Percentiles rank a stretch among this genome's conserved stretches.
These are phyloP conservation scores for Neonectria neomacrospora DNA, from an alignment of 2,329 filamentous ascomycete genomes.

Conservation along the genomic window DNA sequence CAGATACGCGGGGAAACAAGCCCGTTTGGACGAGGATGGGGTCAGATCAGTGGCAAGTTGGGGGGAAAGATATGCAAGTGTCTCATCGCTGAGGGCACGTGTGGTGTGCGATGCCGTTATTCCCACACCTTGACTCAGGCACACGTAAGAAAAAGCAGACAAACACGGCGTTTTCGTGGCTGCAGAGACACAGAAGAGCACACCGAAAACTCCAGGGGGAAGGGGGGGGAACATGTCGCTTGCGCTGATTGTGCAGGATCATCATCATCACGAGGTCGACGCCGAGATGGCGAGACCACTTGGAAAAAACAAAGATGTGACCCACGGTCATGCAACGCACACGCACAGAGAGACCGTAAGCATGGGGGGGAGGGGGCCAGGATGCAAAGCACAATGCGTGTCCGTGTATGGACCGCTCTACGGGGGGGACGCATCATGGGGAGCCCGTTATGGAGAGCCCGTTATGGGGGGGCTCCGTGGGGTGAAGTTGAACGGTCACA, in stretches of 20 bases:
- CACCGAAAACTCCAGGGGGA: neutral
- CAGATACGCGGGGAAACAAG: conserved; percentile 7
- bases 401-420: neutral
- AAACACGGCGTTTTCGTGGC: neutral
- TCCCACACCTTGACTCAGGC: neutral
- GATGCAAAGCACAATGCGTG: conserved; percentile 3
- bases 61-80: neutral
- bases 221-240: conserved; percentile 5
- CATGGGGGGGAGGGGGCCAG: neutral
- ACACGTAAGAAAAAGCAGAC: neutral
- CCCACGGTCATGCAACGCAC: neutral
- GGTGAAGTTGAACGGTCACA: conserved; percentile 11
- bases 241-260: conserved; percentile 11
- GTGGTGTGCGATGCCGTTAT: neutral
- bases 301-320: neutral
- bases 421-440: neutral
- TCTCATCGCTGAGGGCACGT: neutral
- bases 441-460: conserved; percentile 5
- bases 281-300: conserved; percentile 4
- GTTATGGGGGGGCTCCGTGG: conserved; percentile 14
- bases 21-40: conserved; percentile 13
- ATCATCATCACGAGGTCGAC: conserved; percentile 25
- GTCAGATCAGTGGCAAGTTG: conserved; percentile 24
- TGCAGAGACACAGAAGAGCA: neutral
- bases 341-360: neutral